Base-by-base conservation (phyloP, 2,329 filamentous ascomycete species). In the Aplosporella prunicola region DNA sequence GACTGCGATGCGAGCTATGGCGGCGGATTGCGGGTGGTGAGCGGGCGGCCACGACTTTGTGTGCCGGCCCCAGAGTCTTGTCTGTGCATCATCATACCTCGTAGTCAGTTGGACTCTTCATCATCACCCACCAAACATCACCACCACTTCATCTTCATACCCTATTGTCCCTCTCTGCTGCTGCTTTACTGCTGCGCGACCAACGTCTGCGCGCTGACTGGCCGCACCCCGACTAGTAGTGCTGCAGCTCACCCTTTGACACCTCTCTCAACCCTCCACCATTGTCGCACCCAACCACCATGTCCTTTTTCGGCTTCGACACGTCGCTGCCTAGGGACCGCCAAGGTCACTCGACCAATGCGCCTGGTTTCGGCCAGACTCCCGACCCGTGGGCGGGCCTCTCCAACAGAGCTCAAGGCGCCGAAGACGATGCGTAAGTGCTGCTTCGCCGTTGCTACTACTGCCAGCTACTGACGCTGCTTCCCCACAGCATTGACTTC, bases 241-340 rank as follows among this genome's bases (percentile, higher is more conserved):
- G n/a, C 34, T 18, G 34, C 24, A 28, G 14, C 34, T 30, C 18
- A 30, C 20, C 33, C 33, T 30, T 27, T 30, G n/a, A n/a, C 34
- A 17, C 18, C 24, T 11, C 51, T 53, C 16, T 47, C 23, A 1
- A 26, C 27, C 1, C 42, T 16, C 25, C 20, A 48, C 44, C 7
- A 53, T 43, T 25, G 23, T 51, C 61, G 6, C 9, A 13, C 28
- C 18, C 23, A 2, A 3, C 16, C 32, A 11, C 46, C 49, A 91
- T 94, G 88, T 88, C 87, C 22, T 94, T 94, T 70, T 94, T 94
- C 63, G 84, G 85, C 49, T 88, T 93, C 62, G 81, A 93, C 57
- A 70, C 80, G 40, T 72, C 71, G 45, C 73, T 79, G 20, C 76
- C 76, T 34, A 66, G 70, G 55, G 75, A 79, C 58, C 60, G 62